A percentile compares a stretch with the other conserved stretches of the same genome.
Conservation (phyloP, 176 grass and related monocot genomes). For the Miscanthus lutarioriparius region DNA sequence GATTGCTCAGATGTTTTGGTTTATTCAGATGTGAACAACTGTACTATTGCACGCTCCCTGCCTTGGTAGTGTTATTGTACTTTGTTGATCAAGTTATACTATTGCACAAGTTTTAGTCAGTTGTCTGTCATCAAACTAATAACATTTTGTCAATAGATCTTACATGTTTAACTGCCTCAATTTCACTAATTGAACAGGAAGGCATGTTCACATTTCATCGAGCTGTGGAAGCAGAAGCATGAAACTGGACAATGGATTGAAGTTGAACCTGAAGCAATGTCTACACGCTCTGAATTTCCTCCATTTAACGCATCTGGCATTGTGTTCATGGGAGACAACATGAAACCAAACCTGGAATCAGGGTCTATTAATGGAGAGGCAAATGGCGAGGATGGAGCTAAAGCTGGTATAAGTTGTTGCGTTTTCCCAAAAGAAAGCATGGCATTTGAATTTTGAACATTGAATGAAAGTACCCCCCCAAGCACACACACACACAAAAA, state of each 20-base stretch:
- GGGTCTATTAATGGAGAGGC: slow-evolving; percentile 46
- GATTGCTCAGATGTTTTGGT: slow-evolving; percentile 8
- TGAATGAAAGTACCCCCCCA: neutral
- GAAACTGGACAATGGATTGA: slow-evolving; percentile 99
- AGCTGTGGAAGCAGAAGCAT: slow-evolving; percentile 95
- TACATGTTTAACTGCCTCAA: slow-evolving; percentile 9
- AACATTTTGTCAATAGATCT: neutral
- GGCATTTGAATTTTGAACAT: slow-evolving; percentile 4
- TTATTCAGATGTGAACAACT: slow-evolving; percentile 1
- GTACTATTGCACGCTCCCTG: neutral
- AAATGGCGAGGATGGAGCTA: slow-evolving; percentile 62
- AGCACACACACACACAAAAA: no score
- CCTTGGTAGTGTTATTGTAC: slow-evolving; percentile 17
- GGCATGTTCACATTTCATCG: slow-evolving; percentile 78
- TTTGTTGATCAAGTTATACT: slow-evolving; percentile 2
- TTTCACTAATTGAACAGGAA: slow-evolving; percentile 64
- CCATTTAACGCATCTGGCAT: slow-evolving; percentile 77
- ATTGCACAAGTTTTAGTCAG: neutral
- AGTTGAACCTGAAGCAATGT: slow-evolving; percentile 91
- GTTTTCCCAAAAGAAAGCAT: slow-evolving; percentile 6
- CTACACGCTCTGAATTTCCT: slow-evolving; percentile 83
- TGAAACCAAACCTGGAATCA: slow-evolving; percentile 47
- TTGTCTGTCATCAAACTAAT: neutral
- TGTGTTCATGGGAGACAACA: slow-evolving; percentile 69
- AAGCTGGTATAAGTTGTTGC: slow-evolving; percentile 56